Base-by-base conservation (phyloP, 306 rosid genomes). In the Pyrus bretschneideri region DNA sequence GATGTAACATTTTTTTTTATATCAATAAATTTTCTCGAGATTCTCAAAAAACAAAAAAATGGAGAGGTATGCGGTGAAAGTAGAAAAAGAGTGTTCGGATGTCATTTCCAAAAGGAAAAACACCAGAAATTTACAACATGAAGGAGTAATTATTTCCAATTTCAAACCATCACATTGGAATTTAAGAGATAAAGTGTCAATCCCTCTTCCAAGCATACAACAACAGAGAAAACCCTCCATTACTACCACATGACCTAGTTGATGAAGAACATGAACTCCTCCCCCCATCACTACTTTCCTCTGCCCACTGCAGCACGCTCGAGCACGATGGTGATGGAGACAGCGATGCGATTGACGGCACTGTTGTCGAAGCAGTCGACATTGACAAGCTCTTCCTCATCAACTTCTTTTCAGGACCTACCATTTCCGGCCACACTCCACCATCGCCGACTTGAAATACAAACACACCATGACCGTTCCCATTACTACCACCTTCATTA, bases 181-280 rank as follows among this genome's bases (percentile, higher is more conserved):
- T 30, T 69, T 69, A 69, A 60, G 3, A 44, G 51, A 74, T 60
- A 15, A 30, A 59, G 42, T 54, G 73, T 72, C 77, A 91, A 49
- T 88, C 85, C 80, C 67, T 88, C 45, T 85, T 86, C 97, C 97
- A 92, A 80, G 96, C 96, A 80, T 85, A 92, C 71, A 92, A 71
- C 87, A 88, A 72, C 80, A 92, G 62, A 77, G 97, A 92, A 78
- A 90, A 92, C 7, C 91, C 96, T 13, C 88, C 92, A 80, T 84
- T 84, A 62, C 81, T 83, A 23, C 89, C 93, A 80, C 83, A 72
- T 6, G 93, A 89, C 79, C 76, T 83, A 13, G 88, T 81, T 1
- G 96, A 92, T 7, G 97, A 91, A 84, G 93, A 89, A 74, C 91
- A 85, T 23, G 97, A 92, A 77, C 97, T 92, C 77, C 96, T 85